Evolutionary conservation across 805 yeast genomes (phyloP).

Genomic region (Kluyveromyces nonfermentans): DNA sequence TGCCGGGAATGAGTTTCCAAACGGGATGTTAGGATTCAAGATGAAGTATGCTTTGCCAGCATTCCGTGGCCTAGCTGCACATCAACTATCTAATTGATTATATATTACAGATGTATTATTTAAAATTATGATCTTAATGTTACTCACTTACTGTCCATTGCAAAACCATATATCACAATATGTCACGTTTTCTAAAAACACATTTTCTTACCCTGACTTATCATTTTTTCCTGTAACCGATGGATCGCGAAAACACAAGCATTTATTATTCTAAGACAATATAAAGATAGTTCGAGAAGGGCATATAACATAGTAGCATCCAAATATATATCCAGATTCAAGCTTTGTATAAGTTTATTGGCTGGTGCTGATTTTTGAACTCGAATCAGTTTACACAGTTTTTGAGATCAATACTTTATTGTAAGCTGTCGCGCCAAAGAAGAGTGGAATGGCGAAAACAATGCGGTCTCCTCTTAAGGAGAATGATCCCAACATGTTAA

Average conservation of each 20-base stretch:
- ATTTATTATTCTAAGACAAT: background rate
- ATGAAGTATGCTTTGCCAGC: slow-evolving; percentile 20
- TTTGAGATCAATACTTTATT: background rate
- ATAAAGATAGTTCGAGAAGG: background rate
- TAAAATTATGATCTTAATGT: background rate
- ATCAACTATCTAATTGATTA: slow-evolving; percentile 12
- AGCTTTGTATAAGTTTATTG: background rate
- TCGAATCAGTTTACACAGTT: background rate
- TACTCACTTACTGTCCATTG: background rate
- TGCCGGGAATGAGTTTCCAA: slow-evolving; percentile 20
- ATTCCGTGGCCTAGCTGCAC: slow-evolving; percentile 17
- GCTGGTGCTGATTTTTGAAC: background rate
- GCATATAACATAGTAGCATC: background rate
- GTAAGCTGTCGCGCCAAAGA: background rate
- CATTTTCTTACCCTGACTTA: background rate
- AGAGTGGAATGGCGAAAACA: background rate
- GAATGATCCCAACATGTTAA: slow-evolving; percentile 23
- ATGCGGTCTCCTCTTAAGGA: slow-evolving; percentile 27
- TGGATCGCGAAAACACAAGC: background rate
- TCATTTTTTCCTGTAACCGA: background rate
- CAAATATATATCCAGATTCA: background rate
- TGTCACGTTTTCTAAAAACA: background rate
- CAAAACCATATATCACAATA: background rate
- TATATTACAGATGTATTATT: background rate
- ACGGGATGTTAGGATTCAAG: slow-evolving; percentile 25